Evolutionary conservation across 805 yeast genomes (phyloP), one percentile per base, ranked within the genome.

Genomic region (Candida krabiensis): DNA sequence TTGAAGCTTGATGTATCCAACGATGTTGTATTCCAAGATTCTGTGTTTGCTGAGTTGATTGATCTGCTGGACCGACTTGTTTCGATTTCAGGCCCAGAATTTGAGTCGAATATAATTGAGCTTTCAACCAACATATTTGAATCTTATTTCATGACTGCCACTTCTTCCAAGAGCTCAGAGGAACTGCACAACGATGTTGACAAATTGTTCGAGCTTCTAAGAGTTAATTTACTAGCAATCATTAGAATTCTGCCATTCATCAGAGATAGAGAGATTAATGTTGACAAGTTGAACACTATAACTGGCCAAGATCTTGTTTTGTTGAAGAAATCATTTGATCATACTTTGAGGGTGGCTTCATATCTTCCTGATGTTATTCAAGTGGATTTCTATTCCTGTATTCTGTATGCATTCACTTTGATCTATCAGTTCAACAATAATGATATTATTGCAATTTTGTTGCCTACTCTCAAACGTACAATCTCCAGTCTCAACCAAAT

Each of bases 161-260:
- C 54, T 1, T 49, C 46, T 4, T 19, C 31, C 4, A 55, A 52
- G 21, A 21, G 58, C 2, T 59, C 63, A 2, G 77, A 73, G 8
- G 70, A 66, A 25, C 65, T 79, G 38, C 64, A 73, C 23, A 61
- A 67, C 19, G 82, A 80, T 35, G 81, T 86, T 38, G 95, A 87
- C 50, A 87, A 86, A 52, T 63, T 88, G 30, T 87, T 91, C 58
- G 97, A 91, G 55, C 66, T 90, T 18, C 62, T 89, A 34, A 70
- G 96, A 45, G 72, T 89, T 5, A 74, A 77, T 13, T 69, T 85
- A 66, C 67, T 81, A 15, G 82, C 86, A 0, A 62, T 89, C 13
- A 72, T 81, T 19, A 70, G 67, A 21, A 63, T 73, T 7, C 61
- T 84, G 29, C 90, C 95, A 7, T 74, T 79, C 36, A 64, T 82